Conservation (phyloP, 139 green algal genomes). For the Edaphochlamys debaryana region DNA sequence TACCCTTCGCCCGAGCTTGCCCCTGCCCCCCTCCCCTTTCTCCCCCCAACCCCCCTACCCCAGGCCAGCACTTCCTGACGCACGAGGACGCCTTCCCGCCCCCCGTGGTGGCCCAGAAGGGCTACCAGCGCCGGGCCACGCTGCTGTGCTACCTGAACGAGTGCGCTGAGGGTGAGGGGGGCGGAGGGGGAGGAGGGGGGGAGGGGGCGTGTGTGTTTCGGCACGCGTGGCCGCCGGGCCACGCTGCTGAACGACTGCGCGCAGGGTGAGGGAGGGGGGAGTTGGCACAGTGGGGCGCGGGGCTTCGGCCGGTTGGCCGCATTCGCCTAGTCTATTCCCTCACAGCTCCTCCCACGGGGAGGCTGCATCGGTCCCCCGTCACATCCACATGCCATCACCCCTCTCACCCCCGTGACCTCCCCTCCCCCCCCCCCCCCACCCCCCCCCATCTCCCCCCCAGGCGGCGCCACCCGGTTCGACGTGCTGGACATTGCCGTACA, state of each 20-base stretch:
- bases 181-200: too few relatives aligned
- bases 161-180: not conserved
- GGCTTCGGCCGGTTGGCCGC: too few relatives aligned
- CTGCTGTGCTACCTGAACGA: constrained; percentile 85
- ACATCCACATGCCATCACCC: too few relatives aligned
- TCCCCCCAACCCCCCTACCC: not conserved
- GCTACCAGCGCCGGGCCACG: constrained; percentile 81
- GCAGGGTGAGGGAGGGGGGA: not conserved
- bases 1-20: not conserved
- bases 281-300: too few relatives aligned
- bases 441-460: too few relatives aligned
- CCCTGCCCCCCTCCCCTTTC: not conserved
- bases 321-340: too few relatives aligned
- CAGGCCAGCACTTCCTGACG: constrained; percentile 67
- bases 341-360: too few relatives aligned
- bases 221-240: too few relatives aligned
- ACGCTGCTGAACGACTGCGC: constrained; percentile 77
- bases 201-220: too few relatives aligned
- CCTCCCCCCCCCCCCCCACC: too few relatives aligned
- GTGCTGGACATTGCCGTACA: constrained; percentile 68
- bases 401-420: too few relatives aligned
- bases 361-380: too few relatives aligned
- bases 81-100: constrained; percentile 81
- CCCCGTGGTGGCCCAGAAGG: constrained; percentile 64
- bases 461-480: constrained; percentile 77